These are phyloP conservation scores for Chernovozyma sophiae-reginae DNA, from an alignment of 1,139 yeast species.

Conservation along the genomic window DNA sequence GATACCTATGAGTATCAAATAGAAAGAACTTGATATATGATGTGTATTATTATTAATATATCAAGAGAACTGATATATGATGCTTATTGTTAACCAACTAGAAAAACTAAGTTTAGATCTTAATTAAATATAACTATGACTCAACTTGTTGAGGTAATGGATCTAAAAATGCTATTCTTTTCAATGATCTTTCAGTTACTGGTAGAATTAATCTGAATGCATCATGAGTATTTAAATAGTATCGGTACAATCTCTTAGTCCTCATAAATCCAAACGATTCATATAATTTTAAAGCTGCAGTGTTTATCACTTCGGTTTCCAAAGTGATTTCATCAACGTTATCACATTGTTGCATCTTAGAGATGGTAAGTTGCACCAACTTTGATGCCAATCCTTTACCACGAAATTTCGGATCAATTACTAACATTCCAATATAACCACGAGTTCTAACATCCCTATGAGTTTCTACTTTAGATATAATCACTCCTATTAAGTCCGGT, in stretches of 20 bases:
- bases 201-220: slow-evolving; percentile 73
- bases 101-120: too few relatives aligned
- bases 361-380: slow-evolving; percentile 60
- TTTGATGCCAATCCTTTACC: slow-evolving; percentile 79
- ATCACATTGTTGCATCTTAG: slow-evolving; percentile 55
- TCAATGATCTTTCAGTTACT: slow-evolving; percentile 24
- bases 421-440: slow-evolving; percentile 96
- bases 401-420: slow-evolving; percentile 67
- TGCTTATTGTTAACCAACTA: too few relatives aligned
- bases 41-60: too few relatives aligned
- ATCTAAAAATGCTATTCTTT: slow-evolving; percentile 31
- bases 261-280: slow-evolving; percentile 86
- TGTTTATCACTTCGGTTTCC: slow-evolving; percentile 86
- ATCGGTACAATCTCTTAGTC: slow-evolving; percentile 75
- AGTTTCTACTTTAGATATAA: slow-evolving; percentile 77
- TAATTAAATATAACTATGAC: too few relatives aligned
- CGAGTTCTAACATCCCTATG: slow-evolving; percentile 70
- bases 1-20: too few relatives aligned
- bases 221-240: slow-evolving; percentile 88
- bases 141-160: slow-evolving; percentile 6
- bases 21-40: too few relatives aligned
- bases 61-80: too few relatives aligned
- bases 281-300: slow-evolving; percentile 71
- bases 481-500: slow-evolving; percentile 59
- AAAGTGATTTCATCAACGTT: slow-evolving; percentile 83